Evolutionary conservation across 2,329 filamentous ascomycete species (phyloP).

Genomic region (Cordyceps tenuipes): DNA sequence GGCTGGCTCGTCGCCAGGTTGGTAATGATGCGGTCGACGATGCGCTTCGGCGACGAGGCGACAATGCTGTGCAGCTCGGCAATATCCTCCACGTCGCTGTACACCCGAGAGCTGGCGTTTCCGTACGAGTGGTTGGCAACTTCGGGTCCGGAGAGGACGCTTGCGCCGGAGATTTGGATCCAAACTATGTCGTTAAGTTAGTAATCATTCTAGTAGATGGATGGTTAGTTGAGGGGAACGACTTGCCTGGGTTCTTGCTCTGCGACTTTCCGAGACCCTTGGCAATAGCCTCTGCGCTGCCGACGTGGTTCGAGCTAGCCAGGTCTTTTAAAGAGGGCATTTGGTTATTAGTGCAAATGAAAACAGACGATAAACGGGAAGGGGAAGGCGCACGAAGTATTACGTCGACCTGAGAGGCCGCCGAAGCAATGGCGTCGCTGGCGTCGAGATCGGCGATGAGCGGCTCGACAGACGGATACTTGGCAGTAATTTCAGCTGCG

Average conservation of each 20-base stretch:
- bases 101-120: constrained; percentile 42
- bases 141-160: not conserved
- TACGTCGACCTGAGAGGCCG: constrained; percentile 36
- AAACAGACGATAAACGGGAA: constrained; percentile 25
- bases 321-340: not conserved
- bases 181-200: constrained; percentile 24
- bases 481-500: constrained; percentile 11
- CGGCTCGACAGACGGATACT: constrained; percentile 6
- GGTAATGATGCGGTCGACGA: constrained; percentile 55
- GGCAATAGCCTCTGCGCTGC: constrained; percentile 28
- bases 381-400: constrained; percentile 29
- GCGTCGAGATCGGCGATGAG: constrained; percentile 37
- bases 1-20: constrained; percentile 20
- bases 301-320: constrained; percentile 6
- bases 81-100: constrained; percentile 43
- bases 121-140: constrained; percentile 5
- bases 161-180: constrained; percentile 9
- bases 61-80: constrained; percentile 35
- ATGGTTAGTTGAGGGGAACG: constrained; percentile 16
- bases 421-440: constrained; percentile 33
- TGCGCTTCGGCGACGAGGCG: constrained; percentile 41
- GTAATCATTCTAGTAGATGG: not conserved
- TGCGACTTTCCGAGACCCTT: constrained; percentile 31
- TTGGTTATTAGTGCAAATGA: constrained; percentile 26
- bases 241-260: constrained; percentile 29